These are phyloP conservation scores for Penicillium hesseltinei DNA, from an alignment of 2,329 filamentous ascomycete genomes.

Conservation along the genomic window DNA sequence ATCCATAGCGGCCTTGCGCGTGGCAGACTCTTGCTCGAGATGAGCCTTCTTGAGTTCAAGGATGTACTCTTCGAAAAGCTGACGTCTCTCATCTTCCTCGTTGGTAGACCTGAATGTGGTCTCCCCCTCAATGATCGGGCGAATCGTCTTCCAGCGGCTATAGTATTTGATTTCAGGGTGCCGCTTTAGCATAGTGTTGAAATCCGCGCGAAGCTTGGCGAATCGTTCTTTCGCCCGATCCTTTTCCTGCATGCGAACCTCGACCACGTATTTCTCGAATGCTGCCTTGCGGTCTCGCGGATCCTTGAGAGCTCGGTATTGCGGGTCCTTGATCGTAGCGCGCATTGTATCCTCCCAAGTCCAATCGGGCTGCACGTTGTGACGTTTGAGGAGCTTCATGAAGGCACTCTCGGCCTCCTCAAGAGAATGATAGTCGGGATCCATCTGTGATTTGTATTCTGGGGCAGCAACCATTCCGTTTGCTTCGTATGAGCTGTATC, in stretches of 20 bases:
- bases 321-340: constrained; percentile 80
- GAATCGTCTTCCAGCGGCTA: constrained; percentile 94
- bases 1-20: constrained; percentile 78
- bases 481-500: constrained; percentile 43
- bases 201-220: constrained; percentile 87
- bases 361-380: constrained; percentile 87
- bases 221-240: constrained; percentile 90
- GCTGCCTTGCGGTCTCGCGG: constrained; percentile 85
- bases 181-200: constrained; percentile 91
- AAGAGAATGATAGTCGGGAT: constrained; percentile 73
- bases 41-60: constrained; percentile 77
- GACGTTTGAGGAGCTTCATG: constrained; percentile 80
- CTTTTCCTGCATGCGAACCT: constrained; percentile 88
- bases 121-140: constrained; percentile 90
- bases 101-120: constrained; percentile 91
- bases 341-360: constrained; percentile 88
- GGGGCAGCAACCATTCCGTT: constrained; percentile 43
- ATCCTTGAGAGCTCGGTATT: constrained; percentile 90
- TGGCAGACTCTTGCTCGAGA: constrained; percentile 68
- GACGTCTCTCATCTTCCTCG: constrained; percentile 80
- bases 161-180: constrained; percentile 97
- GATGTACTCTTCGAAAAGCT: constrained; percentile 93
- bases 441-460: constrained; percentile 48
- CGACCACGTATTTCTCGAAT: constrained; percentile 92
- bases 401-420: constrained; percentile 95